Conservation (phyloP, 179 eudicot species). For the Spergularia azorica region DNA sequence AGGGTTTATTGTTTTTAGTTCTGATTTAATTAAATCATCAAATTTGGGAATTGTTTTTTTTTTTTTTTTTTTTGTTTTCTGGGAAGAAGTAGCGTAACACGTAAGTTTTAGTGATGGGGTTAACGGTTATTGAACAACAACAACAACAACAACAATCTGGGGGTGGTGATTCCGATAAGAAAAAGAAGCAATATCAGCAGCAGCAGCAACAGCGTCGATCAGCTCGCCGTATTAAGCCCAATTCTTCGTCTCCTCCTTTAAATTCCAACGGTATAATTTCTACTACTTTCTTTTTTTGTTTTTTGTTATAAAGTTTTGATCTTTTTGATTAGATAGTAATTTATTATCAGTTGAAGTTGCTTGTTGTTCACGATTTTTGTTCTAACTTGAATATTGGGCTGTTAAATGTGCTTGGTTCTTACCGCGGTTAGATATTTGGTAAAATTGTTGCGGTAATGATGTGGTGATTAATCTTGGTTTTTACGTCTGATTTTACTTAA, state of each 20-base stretch:
- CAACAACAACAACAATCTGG: constrained; percentile 33
- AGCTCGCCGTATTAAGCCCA: constrained; percentile 57
- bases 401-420: neutral
- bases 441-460: no score
- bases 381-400: no score
- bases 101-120: constrained; percentile 37
- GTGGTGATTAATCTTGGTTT: no score
- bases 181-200: constrained; percentile 36
- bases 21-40: neutral
- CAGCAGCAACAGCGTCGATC: constrained; percentile 39
- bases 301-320: neutral
- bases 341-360: neutral
- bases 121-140: constrained; percentile 37
- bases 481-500: no score
- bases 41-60: no score
- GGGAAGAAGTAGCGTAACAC: no score
- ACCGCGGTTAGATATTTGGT: no score
- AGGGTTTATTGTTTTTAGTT: constrained; percentile 4
- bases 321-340: neutral
- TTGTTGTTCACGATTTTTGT: neutral
- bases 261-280: constrained; percentile 34
- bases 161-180: constrained; percentile 43
- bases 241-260: constrained; percentile 28
- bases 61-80: neutral
- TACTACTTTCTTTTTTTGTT: neutral